Evolutionary conservation across 352 stramenopile genomes (phyloP).

Genomic region (Synura sp.): DNA sequence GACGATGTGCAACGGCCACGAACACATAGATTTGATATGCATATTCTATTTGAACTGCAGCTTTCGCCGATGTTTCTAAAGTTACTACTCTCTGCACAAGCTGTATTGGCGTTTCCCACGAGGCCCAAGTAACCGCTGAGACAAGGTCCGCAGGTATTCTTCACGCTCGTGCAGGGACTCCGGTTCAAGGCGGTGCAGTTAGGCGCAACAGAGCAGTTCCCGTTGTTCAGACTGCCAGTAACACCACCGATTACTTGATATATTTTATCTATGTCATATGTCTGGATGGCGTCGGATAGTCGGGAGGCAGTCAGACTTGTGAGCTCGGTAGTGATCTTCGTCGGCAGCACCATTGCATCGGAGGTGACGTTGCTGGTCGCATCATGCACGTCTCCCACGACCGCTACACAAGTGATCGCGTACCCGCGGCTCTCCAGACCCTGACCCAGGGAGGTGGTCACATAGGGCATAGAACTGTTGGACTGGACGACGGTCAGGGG

Average conservation of each 20-base stretch:
- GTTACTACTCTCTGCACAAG: too few relatives aligned
- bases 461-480: background rate
- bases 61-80: background rate
- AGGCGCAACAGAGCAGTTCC: background rate
- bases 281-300: too few relatives aligned
- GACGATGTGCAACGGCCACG: background rate
- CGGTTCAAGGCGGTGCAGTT: slow-evolving; percentile 22
- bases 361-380: background rate
- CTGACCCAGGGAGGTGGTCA: background rate
- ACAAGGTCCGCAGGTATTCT: slow-evolving; percentile 28
- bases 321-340: too few relatives aligned
- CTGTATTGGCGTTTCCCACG: background rate
- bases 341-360: background rate
- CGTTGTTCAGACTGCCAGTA: slow-evolving; percentile 5
- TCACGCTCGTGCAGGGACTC: background rate
- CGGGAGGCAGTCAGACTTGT: too few relatives aligned
- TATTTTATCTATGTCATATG: too few relatives aligned
- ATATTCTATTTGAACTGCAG: background rate
- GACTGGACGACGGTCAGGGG: background rate
- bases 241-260: too few relatives aligned
- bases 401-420: background rate
- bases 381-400: background rate
- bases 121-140: slow-evolving; percentile 1
- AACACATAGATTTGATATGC: background rate
- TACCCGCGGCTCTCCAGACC: background rate